These are phyloP conservation scores for Casaregolazyma lundiana DNA, from an alignment of 1,139 yeast genomes.

Conservation along the genomic window DNA sequence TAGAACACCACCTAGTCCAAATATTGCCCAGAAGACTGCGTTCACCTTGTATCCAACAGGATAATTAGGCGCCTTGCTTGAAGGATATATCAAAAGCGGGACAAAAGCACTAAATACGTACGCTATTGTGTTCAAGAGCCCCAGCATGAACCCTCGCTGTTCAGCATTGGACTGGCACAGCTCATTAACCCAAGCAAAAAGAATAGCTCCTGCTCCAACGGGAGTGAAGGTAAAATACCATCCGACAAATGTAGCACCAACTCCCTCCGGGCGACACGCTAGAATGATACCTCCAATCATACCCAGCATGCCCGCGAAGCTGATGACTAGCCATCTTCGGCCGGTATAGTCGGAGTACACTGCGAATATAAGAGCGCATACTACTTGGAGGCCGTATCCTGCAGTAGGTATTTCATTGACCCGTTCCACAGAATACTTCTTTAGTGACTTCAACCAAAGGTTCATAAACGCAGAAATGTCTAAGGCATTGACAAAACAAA, in stretches of 20 bases:
- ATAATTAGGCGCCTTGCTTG: conserved; percentile 13
- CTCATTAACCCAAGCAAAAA: conserved; percentile 29
- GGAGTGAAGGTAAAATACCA: conserved; percentile 15
- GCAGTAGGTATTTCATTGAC: conserved; percentile 34
- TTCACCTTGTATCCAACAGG: conserved; percentile 11
- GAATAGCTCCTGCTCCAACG: conserved; percentile 15
- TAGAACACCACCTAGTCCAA: conserved; percentile 10
- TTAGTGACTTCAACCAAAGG: conserved; percentile 48
- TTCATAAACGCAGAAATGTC: conserved; percentile 19
- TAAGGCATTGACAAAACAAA: conserved; percentile 38
- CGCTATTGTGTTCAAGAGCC: conserved; percentile 11
- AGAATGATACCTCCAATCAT: conserved; percentile 40
- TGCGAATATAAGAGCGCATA: conserved; percentile 36
- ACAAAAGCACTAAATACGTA: conserved; percentile 11
- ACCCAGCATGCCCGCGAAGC: conserved; percentile 48
- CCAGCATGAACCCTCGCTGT: conserved; percentile 36
- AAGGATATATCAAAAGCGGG: conserved; percentile 12
- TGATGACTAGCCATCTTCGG: conserved; percentile 54
- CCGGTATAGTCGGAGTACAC: conserved; percentile 48
- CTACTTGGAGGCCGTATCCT: conserved; percentile 42
- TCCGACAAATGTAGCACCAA: conserved; percentile 34
- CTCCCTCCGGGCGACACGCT: conserved; percentile 41
- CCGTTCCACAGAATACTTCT: conserved; percentile 24
- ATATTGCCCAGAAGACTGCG: conserved; percentile 13
- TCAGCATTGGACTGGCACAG: conserved; percentile 32